Conservation (phyloP, 2,329 filamentous ascomycete genomes). For the Rutstroemia sp. region DNA sequence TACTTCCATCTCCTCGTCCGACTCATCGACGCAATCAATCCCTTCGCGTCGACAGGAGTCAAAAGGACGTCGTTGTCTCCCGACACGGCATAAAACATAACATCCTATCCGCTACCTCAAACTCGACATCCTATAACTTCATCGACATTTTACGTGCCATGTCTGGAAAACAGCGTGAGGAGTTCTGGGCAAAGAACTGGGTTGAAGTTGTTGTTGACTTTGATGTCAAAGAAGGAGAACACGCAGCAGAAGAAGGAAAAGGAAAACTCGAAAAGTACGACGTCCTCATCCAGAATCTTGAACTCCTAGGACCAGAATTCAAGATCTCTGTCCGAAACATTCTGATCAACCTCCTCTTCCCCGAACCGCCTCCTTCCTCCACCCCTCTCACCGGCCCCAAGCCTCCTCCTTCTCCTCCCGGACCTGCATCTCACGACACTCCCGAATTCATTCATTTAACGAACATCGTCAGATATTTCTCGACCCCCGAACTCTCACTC, state of each 20-base stretch:
- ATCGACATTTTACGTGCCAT: not conserved
- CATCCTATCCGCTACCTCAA: not conserved
- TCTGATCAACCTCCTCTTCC: slow-evolving; percentile 15
- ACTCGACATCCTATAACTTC: not conserved
- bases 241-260: not conserved
- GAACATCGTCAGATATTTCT: too few relatives aligned
- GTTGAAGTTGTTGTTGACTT: slow-evolving; percentile 16
- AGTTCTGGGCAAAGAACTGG: slow-evolving; percentile 13
- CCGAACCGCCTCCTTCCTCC: not conserved
- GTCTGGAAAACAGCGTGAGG: slow-evolving; percentile 6
- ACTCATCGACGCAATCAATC: not conserved
- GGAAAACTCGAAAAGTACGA: not conserved
- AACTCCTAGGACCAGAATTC: slow-evolving; percentile 15
- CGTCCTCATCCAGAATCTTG: slow-evolving; percentile 11
- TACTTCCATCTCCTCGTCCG: not conserved
- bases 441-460: too few relatives aligned
- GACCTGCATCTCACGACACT: too few relatives aligned
- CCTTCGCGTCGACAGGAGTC: not conserved
- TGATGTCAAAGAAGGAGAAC: not conserved
- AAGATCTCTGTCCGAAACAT: slow-evolving; percentile 8
- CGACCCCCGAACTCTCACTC: not conserved
- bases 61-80: not conserved
- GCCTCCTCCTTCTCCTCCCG: too few relatives aligned
- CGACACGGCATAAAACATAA: not conserved
- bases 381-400: too few relatives aligned